A percentile compares a stretch with the other conserved stretches of the same genome.
Conservation (phyloP, 225 moss, liverwort and hornwort genomes). For the Marchantia paleacea region DNA sequence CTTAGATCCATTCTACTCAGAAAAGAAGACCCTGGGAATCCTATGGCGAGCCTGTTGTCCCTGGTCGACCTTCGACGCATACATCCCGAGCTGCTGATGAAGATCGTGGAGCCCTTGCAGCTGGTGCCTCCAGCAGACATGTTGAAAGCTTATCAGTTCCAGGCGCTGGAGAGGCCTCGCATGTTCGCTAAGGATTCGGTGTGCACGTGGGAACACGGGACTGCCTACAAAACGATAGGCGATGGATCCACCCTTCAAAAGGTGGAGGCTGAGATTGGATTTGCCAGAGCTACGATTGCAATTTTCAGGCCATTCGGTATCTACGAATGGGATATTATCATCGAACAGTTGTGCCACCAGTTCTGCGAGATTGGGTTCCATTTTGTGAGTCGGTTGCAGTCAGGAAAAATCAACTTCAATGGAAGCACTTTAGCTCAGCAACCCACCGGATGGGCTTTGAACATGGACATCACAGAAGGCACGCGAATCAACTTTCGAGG, state of each 20-base stretch:
- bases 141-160: constrained; percentile 34
- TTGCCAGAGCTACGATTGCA: constrained; percentile 36
- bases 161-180: constrained; percentile 32
- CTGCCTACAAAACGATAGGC: constrained; percentile 21
- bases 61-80: constrained; percentile 38
- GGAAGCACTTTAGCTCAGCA: constrained; percentile 29
- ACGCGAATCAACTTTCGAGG: constrained; percentile 27
- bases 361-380: constrained; percentile 47
- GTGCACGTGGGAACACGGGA: constrained; percentile 34
- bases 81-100: constrained; percentile 38
- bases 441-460: constrained; percentile 43
- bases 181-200: constrained; percentile 6
- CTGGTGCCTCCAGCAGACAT: constrained; percentile 21
- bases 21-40: constrained; percentile 17
- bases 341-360: constrained; percentile 36
- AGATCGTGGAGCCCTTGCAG: constrained; percentile 40
- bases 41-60: constrained; percentile 23
- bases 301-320: constrained; percentile 35
- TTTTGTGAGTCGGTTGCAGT: constrained; percentile 17
- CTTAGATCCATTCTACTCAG: constrained; percentile 28
- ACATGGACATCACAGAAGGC: constrained; percentile 18
- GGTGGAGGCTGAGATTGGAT: constrained; percentile 24
- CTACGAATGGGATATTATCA: constrained; percentile 42
- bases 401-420: constrained; percentile 33
- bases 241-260: constrained; percentile 26